phyloP scores from a whole-genome alignment of 495 filamentous ascomycete species.

The Neurospora sp. region DNA sequence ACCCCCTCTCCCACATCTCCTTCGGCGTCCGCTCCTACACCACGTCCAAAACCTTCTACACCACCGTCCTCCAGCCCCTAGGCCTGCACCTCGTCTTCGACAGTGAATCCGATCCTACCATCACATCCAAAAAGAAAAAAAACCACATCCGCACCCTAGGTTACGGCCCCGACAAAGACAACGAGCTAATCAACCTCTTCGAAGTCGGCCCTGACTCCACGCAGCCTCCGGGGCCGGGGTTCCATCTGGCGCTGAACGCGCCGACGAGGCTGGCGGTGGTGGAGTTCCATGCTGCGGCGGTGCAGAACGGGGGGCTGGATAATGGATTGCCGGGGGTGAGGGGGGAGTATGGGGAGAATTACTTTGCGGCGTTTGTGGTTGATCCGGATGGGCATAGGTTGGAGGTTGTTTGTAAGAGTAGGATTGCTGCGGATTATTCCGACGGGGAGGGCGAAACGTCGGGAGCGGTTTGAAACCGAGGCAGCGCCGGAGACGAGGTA shows the following conservation, averaged over 20 bases:
- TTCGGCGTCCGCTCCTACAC: conserved; percentile 19
- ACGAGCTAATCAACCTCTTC: conserved; percentile 26
- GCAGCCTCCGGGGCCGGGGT: conserved; percentile 17
- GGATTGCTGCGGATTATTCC: background rate
- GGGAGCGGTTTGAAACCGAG: background rate
- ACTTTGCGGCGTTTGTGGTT: conserved; percentile 34
- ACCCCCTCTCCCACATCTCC: conserved; percentile 26
- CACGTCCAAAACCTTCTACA: conserved; percentile 25
- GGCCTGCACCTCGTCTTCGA: conserved; percentile 26
- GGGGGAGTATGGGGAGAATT: conserved; percentile 21
- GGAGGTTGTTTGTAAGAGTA: conserved; percentile 27
- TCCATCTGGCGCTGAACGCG: conserved; percentile 29
- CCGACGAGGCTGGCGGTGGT: conserved; percentile 21
- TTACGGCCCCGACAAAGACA: conserved; percentile 16
- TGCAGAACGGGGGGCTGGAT: conserved; percentile 22
- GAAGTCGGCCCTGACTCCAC: conserved; percentile 12
- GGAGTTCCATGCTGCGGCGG: conserved; percentile 27
- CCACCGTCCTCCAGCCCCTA: conserved; percentile 16
- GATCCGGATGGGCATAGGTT: conserved; percentile 32
- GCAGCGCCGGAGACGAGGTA: background rate
- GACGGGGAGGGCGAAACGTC: background rate
- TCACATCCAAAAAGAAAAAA: background rate
- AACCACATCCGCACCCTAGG: conserved; percentile 17
- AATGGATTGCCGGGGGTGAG: conserved; percentile 31
- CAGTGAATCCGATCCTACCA: conserved; percentile 8